Evolutionary conservation across 257 asterid species (phyloP), one percentile per base, ranked within the genome.

Genomic region (Primulina tabacum): DNA sequence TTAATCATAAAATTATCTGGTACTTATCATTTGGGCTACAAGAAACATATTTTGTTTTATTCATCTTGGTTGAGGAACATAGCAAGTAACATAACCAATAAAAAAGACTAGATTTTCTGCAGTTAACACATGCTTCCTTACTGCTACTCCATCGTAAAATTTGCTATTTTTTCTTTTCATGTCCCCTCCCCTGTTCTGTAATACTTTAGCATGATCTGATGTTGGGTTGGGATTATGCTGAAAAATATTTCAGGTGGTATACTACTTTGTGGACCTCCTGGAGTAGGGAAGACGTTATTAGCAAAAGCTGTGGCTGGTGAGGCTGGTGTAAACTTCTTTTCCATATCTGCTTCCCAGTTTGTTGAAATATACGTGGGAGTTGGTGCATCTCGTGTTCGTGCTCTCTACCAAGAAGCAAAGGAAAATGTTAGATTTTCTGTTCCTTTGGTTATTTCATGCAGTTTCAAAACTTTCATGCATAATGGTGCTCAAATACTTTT

Each of bases 241-340:
- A 64, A 20, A 57, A 67, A 74, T 65, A 64, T 64, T 69, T 75
- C 89, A 93, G 98, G 97, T 63, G 97, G 98, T 67, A 93, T 90
- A 84, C 96, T 90, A 74, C 96, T 93, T 68, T 93, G 96, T 86
- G 98, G 98, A 10, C 97, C 98, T 35, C 98, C 98, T 9, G 98
- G 98, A 60, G 98, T 93, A 68, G 98, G 97, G 84, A 93, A 93
- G 89, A 93, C 98, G 56, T 81, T 93, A 69, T 80, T 93, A 73
- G 98, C 98, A 68, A 90, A 93, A 85, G 97, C 98, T 60, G 97
- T 93, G 62, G 98, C 97, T 77, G 97, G 98, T 67, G 97, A 93
- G 85, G 98, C 98, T 70, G 98, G 96, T 40, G 98, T 93, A 73
- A 93, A 89, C 80, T 93, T 93, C 95, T 93, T 93, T 83, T 93